Evolutionary conservation across 2,329 filamentous ascomycete genomes (phyloP).

Genomic region (Lasiodiplodia citricola): DNA sequence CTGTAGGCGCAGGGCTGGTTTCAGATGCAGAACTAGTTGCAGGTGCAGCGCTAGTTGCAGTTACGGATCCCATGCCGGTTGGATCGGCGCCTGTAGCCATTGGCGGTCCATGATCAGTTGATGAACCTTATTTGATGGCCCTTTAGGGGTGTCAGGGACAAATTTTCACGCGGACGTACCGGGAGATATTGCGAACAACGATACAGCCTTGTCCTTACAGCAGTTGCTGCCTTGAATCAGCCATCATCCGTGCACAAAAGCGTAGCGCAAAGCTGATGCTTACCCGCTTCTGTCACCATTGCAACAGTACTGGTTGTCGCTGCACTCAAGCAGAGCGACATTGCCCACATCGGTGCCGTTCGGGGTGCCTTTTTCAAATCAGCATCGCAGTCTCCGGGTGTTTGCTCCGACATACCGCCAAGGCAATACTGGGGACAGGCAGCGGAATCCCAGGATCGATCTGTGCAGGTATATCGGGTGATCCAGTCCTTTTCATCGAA

Average conservation of each 20-base stretch:
- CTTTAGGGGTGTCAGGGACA: neutral
- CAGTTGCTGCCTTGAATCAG: conserved; percentile 26
- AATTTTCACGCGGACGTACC: neutral
- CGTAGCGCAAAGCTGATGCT: conserved; percentile 17
- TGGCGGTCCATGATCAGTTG: neutral
- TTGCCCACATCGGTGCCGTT: conserved; percentile 29
- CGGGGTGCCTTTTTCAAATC: neutral
- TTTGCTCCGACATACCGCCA: conserved; percentile 27
- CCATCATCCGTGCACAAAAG: conserved; percentile 15
- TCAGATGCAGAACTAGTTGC: neutral
- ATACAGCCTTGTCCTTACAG: conserved; percentile 22
- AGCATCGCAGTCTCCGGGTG: neutral
- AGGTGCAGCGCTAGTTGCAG: neutral
- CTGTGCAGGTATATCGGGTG: conserved; percentile 43
- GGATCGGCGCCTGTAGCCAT: neutral
- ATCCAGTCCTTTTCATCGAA: conserved; percentile 31
- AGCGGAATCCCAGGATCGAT: conserved; percentile 35
- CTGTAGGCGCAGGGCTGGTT: too few species aligned
- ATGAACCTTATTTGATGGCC: neutral
- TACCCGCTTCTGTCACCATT: conserved; percentile 26
- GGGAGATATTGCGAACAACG: neutral
- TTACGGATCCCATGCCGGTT: neutral
- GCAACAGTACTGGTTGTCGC: conserved; percentile 32
- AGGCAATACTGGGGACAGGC: conserved; percentile 39
- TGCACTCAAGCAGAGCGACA: conserved; percentile 31